These are phyloP conservation scores for Coelastrella sp. DNA, from an alignment of 139 green algal species.

Conservation along the genomic window DNA sequence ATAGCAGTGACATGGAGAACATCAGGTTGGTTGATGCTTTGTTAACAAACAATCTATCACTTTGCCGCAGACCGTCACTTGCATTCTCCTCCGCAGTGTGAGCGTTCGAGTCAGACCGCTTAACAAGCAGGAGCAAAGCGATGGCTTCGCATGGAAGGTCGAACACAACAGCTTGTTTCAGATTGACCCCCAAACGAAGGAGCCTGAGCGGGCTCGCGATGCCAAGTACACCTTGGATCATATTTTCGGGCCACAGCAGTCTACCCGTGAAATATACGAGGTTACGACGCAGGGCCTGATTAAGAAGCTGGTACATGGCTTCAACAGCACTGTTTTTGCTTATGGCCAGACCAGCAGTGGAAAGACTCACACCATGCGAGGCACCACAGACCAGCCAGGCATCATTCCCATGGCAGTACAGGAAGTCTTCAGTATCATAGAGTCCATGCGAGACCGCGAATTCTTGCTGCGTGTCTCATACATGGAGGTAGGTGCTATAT, in stretches of 20 bases:
- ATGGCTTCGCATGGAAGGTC: conserved; percentile 75
- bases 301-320: conserved; percentile 84
- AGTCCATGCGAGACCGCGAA: conserved; percentile 73
- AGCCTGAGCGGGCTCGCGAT: conserved; percentile 57
- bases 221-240: conserved; percentile 82
- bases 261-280: conserved; percentile 80
- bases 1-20: no score
- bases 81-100: conserved; percentile 67
- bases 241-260: conserved; percentile 76
- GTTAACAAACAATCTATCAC: background rate
- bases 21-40: conserved; percentile 23
- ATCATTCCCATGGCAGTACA: conserved; percentile 88
- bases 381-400: conserved; percentile 71
- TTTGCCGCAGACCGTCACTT: background rate
- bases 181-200: conserved; percentile 49
- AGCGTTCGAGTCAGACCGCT: conserved; percentile 87
- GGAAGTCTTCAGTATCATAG: conserved; percentile 87
- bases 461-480: conserved; percentile 97
- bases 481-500: conserved; percentile 86
- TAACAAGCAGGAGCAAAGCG: conserved; percentile 72
- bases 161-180: conserved; percentile 72
- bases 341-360: conserved; percentile 97
- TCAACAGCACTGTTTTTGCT: conserved; percentile 96
- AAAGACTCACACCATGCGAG: conserved; percentile 98
- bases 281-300: conserved; percentile 71